Evolutionary conservation across 805 yeast genomes (phyloP).

Genomic region (Hanseniaspora thailandica): DNA sequence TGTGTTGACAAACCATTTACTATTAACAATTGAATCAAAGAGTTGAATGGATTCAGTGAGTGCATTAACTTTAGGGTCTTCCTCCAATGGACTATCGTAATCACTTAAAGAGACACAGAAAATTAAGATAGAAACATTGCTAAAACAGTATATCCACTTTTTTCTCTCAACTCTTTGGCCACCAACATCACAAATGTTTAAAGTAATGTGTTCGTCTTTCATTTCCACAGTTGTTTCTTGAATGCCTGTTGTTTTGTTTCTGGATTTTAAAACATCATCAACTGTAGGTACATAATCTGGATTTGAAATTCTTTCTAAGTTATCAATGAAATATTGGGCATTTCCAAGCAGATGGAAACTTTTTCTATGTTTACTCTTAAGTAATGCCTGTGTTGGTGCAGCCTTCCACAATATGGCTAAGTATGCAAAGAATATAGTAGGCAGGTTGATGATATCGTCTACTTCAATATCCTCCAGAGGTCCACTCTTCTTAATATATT

Average conservation of each 20-base stretch:
- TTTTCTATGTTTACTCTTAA: conserved; percentile 44
- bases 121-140: conserved; percentile 77
- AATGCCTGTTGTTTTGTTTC: conserved; percentile 88
- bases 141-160: conserved; percentile 96
- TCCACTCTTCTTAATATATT: neutral
- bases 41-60: conserved; percentile 70
- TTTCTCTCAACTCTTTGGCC: conserved; percentile 93
- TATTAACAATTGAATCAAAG: conserved; percentile 82
- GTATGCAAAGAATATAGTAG: conserved; percentile 35
- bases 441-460: conserved; percentile 32
- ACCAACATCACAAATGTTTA: conserved; percentile 75
- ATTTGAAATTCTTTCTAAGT: conserved; percentile 37
- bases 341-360: conserved; percentile 79
- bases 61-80: conserved; percentile 63
- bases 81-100: conserved; percentile 76
- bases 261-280: conserved; percentile 70
- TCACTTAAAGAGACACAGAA: conserved; percentile 87
- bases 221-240: conserved; percentile 69
- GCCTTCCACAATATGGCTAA: conserved; percentile 45
- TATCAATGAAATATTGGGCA: conserved; percentile 63
- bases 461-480: neutral
- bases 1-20: conserved; percentile 83
- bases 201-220: conserved; percentile 42
- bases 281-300: conserved; percentile 63
- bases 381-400: conserved; percentile 45